Evolutionary conservation across 257 asterid genomes (phyloP).

Genomic region (Lavandula angustifolia): DNA sequence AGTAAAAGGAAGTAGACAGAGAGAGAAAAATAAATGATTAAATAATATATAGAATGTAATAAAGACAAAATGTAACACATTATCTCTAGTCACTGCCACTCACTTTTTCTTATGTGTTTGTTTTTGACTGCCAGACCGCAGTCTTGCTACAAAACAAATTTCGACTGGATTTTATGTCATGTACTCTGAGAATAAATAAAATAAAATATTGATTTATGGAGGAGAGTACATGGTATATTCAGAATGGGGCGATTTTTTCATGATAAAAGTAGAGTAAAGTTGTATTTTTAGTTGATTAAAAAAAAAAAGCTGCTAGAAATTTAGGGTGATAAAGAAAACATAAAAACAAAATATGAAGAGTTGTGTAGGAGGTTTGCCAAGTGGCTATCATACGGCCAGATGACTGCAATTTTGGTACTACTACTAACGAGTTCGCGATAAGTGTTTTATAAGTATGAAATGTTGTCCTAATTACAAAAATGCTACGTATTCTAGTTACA

Average conservation of each 20-base stretch:
- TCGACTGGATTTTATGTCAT: slow-evolving; percentile 2
- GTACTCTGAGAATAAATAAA: neutral
- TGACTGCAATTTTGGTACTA: no score
- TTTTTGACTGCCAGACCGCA: slow-evolving; percentile 10
- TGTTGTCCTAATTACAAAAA: no score
- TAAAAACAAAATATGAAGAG: no score
- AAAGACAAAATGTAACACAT: slow-evolving; percentile 12
- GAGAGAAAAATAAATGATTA: neutral
- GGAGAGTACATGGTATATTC: neutral
- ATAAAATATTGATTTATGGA: no score
- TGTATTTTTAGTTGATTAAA: neutral
- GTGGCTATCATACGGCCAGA: no score
- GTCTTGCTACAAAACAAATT: neutral
- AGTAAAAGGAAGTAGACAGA: neutral
- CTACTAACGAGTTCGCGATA: no score
- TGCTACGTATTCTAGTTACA: no score
- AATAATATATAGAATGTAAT: neutral
- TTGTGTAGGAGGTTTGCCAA: no score
- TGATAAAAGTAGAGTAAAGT: neutral
- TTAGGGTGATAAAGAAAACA: neutral
- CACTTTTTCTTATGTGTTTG: slow-evolving; percentile 14
- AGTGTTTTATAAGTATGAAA: no score
- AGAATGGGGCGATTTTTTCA: neutral
- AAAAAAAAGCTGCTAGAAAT: neutral
- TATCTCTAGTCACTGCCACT: slow-evolving; percentile 30